Evolutionary conservation across 768 basidiomycete species (phyloP).

Genomic region (Mycena floridula): DNA sequence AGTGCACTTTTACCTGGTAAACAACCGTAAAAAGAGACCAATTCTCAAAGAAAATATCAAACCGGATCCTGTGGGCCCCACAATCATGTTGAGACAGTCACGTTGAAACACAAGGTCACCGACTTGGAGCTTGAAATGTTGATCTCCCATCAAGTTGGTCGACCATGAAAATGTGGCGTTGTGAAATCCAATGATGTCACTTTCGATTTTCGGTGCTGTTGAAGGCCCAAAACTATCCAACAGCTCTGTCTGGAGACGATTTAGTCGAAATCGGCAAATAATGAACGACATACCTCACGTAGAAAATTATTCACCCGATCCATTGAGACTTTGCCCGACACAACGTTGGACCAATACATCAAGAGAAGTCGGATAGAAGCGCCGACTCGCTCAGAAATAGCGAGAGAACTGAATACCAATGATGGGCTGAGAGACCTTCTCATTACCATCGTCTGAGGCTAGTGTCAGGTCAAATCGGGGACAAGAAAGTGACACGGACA

Average conservation of each 20-base stretch:
- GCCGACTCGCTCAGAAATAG: conserved; percentile 32
- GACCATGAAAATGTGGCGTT: conserved; percentile 37
- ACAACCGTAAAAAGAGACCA: conserved; percentile 46
- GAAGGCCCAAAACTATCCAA: conserved; percentile 17
- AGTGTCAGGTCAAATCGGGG: conserved; percentile 4
- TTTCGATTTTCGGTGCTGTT: conserved; percentile 1
- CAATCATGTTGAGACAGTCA: conserved; percentile 36
- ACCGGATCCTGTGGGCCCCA: conserved; percentile 31
- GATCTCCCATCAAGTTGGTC: conserved; percentile 13
- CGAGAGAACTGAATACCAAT: conserved; percentile 27
- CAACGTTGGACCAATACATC: background rate
- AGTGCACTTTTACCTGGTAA: conserved; percentile 38
- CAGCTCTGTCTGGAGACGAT: conserved; percentile 37
- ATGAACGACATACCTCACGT: conserved; percentile 18
- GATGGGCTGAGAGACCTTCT: conserved; percentile 8
- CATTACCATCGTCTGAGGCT: conserved; percentile 1
- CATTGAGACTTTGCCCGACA: conserved; percentile 40
- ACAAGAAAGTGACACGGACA: conserved; percentile 34
- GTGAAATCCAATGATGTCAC: conserved; percentile 26
- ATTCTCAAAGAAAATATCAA: conserved; percentile 39
- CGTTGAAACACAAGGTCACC: conserved; percentile 35
- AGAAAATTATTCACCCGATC: conserved; percentile 45
- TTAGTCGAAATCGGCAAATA: background rate
- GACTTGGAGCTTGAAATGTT: conserved; percentile 33
- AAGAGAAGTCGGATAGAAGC: conserved; percentile 19